Percentiles rank a stretch among this genome's conserved stretches.
Conservation (phyloP, 192 early-diverging fungal species). For the Kappamyces sp. region DNA sequence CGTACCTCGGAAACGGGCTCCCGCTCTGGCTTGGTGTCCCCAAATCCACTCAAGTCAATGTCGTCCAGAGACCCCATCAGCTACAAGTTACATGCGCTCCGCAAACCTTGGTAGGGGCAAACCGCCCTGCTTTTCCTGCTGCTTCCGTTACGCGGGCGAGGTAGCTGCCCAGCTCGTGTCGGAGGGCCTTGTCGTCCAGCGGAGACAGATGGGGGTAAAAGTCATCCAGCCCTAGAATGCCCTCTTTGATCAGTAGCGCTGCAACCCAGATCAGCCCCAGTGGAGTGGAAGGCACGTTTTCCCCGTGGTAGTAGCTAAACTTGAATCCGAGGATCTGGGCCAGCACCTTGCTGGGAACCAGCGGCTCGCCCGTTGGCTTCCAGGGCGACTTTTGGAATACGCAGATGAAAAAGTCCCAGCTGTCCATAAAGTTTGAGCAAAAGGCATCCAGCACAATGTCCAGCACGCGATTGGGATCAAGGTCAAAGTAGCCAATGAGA, state of each 20-base stretch:
- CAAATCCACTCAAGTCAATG: no score
- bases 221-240: constrained; percentile 48
- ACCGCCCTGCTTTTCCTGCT: constrained; percentile 18
- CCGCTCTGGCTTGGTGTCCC: no score
- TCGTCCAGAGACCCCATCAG: no score
- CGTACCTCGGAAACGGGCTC: no score
- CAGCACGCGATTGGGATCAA: constrained; percentile 81
- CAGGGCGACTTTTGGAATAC: constrained; percentile 48
- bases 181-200: constrained; percentile 33
- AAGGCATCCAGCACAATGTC: constrained; percentile 74
- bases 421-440: constrained; percentile 56
- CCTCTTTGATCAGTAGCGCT: constrained; percentile 51
- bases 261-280: constrained; percentile 46
- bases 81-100: no score
- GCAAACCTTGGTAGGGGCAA: not conserved
- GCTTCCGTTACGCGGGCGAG: constrained; percentile 36
- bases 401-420: constrained; percentile 59
- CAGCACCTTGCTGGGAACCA: constrained; percentile 13
- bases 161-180: constrained; percentile 27
- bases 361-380: constrained; percentile 18
- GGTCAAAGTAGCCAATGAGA: constrained; percentile 66
- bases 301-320: constrained; percentile 51
- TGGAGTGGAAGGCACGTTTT: constrained; percentile 27
- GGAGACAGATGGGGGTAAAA: constrained; percentile 61
- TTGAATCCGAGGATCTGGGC: constrained; percentile 76